Evolutionary conservation across 2,329 filamentous ascomycete genomes (phyloP).

Genomic region (Aspergillus vadensis): DNA sequence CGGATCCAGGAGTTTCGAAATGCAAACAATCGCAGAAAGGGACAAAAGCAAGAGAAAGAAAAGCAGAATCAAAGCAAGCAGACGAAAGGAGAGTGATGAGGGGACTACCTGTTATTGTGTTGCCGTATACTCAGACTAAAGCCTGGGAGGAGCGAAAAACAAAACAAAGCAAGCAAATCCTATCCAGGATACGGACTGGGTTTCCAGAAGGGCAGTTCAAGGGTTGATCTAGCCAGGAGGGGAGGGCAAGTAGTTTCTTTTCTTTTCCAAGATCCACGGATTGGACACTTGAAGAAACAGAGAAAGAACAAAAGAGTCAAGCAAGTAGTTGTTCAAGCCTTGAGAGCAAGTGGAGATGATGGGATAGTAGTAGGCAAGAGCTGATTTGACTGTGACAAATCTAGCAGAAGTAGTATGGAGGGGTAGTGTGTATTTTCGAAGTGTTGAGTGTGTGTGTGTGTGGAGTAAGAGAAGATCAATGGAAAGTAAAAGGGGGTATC

Average conservation of each 20-base stretch:
- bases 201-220: conserved; percentile 29
- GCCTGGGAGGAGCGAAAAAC: conserved; percentile 31
- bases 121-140: conserved; percentile 27
- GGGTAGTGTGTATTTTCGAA: not conserved
- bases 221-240: conserved; percentile 25
- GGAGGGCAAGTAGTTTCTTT: conserved; percentile 11
- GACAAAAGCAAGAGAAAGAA: conserved; percentile 6
- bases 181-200: conserved; percentile 33
- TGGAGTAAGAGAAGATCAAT: conserved; percentile 4
- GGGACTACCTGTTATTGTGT: conserved; percentile 47
- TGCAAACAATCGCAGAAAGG: conserved; percentile 14
- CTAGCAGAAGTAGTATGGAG: conserved; percentile 19
- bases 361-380: conserved; percentile 6
- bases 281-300: conserved; percentile 17
- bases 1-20: conserved; percentile 14
- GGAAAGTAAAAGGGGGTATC: conserved; percentile 6
- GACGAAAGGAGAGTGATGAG: conserved; percentile 33
- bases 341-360: conserved; percentile 7
- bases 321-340: conserved; percentile 1
- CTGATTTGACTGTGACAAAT: conserved; percentile 27
- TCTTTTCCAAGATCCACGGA: conserved; percentile 24
- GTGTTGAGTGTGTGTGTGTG: not conserved
- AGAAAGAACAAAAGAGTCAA: conserved; percentile 14
- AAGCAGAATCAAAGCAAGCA: conserved; percentile 25
- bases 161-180: conserved; percentile 36